These are phyloP conservation scores for Gossypium trilobum DNA, from an alignment of 441 rosid genomes.

Conservation along the genomic window DNA sequence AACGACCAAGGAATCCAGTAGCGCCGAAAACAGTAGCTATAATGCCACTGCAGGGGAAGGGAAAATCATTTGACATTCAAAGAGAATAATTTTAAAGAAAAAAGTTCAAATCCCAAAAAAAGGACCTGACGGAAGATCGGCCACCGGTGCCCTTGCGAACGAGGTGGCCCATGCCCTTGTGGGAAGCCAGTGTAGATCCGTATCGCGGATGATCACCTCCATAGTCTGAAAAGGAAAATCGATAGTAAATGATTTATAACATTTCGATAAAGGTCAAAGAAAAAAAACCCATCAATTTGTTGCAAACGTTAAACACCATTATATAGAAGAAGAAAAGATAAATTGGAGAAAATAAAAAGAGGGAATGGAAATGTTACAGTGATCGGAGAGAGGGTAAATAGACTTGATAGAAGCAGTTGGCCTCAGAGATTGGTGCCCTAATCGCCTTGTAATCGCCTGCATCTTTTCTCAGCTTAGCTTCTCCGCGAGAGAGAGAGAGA, in stretches of 20 bases:
- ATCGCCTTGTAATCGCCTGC: slow-evolving; percentile 65
- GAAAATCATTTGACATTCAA: background rate
- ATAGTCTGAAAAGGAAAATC: slow-evolving; percentile 30
- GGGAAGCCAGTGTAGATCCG: slow-evolving; percentile 49
- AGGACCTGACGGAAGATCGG: slow-evolving; percentile 90
- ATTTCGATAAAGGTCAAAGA: too few relatives aligned
- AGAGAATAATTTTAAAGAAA: background rate
- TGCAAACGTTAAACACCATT: background rate
- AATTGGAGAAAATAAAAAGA: background rate
- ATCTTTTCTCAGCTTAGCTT: slow-evolving; percentile 30
- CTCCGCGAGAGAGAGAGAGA: slow-evolving; percentile 16
- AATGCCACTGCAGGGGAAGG: slow-evolving; percentile 60
- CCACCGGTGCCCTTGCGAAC: slow-evolving; percentile 99
- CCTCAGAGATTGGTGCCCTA: slow-evolving; percentile 42
- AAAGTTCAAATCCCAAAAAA: background rate
- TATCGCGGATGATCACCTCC: slow-evolving; percentile 52
- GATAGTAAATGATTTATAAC: background rate
- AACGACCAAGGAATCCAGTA: slow-evolving; percentile 96
- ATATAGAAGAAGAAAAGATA: slow-evolving; percentile 13
- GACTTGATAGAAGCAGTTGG: slow-evolving; percentile 41
- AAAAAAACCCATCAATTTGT: background rate
- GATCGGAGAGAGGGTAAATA: slow-evolving; percentile 41
- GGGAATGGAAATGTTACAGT: slow-evolving; percentile 36
- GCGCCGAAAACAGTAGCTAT: slow-evolving; percentile 96
- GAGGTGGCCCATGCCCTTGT: slow-evolving; percentile 66